phyloP scores from a whole-genome alignment of 768 basidiomycete genomes.

The Tylopilus plumbeoviolaceoides region DNA sequence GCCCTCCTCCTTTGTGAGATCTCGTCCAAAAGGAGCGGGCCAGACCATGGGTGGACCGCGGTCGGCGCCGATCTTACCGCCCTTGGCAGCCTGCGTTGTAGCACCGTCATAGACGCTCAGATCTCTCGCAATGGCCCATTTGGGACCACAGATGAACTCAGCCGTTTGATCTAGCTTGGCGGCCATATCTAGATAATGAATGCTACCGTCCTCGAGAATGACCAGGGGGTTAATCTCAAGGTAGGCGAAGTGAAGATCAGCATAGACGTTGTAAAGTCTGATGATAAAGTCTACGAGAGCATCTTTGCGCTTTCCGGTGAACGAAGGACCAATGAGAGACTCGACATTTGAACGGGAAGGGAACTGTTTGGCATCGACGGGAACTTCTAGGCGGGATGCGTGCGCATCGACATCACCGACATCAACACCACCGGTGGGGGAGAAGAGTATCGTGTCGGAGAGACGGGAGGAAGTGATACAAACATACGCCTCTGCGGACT shows the following conservation, averaged over 20 bases:
- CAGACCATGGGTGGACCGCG: conserved; percentile 97
- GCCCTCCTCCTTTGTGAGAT: conserved; percentile 92
- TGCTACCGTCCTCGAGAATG: conserved; percentile 76
- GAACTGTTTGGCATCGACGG: conserved; percentile 63
- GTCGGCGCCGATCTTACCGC: conserved; percentile 68
- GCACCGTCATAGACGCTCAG: conserved; percentile 64
- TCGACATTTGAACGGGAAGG: conserved; percentile 78
- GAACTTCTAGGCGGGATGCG: conserved; percentile 83
- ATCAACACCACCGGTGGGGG: conserved; percentile 98
- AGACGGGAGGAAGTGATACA: conserved; percentile 96
- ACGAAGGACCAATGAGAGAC: conserved; percentile 71
- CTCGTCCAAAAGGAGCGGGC: conserved; percentile 95
- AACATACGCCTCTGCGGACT: conserved; percentile 95
- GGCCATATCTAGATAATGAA: conserved; percentile 98
- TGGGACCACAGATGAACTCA: conserved; percentile 95
- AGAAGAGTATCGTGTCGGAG: conserved; percentile 96
- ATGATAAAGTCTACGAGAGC: conserved; percentile 93
- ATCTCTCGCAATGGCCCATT: conserved; percentile 98
- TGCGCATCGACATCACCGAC: conserved; percentile 98
- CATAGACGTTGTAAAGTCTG: conserved; percentile 95
- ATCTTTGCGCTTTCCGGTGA: conserved; percentile 82
- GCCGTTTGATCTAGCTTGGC: conserved; percentile 99
- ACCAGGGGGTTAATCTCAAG: conserved; percentile 99
- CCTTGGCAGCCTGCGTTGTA: conserved; percentile 32
- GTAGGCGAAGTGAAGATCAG: conserved; percentile 98